Evolutionary conservation across 805 yeast species (phyloP).

Genomic region (Metschnikowia gelsemii): DNA sequence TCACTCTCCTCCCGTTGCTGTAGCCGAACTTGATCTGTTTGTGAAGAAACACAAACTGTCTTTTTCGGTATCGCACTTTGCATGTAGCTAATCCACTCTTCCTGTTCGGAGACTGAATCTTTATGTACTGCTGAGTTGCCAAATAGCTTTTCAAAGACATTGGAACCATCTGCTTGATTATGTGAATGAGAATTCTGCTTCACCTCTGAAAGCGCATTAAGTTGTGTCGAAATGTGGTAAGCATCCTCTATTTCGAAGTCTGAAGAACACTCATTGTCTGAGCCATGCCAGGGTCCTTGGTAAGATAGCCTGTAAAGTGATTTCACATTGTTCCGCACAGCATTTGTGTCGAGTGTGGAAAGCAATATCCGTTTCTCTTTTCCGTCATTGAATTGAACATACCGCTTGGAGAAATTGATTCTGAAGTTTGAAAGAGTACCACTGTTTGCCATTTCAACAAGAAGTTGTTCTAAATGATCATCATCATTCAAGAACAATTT

Average conservation of each 20-base stretch:
- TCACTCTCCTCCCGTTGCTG: constrained; percentile 16
- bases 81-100: constrained; percentile 24
- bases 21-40: constrained; percentile 14
- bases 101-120: constrained; percentile 11
- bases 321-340: constrained; percentile 25
- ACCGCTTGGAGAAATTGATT: constrained; percentile 30
- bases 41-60: constrained; percentile 28
- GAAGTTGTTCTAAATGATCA: constrained; percentile 27
- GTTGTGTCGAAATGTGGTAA: not conserved
- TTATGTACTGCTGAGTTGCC: constrained; percentile 7
- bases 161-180: not conserved
- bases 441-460: constrained; percentile 29
- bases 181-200: not conserved
- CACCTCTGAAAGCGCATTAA: constrained; percentile 3
- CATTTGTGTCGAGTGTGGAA: constrained; percentile 21
- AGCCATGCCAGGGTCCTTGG: constrained; percentile 16
- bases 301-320: constrained; percentile 12
- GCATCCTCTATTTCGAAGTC: constrained; percentile 3
- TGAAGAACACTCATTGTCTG: not conserved
- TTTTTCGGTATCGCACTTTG: constrained; percentile 30
- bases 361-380: constrained; percentile 17
- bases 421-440: constrained; percentile 31
- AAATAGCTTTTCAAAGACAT: constrained; percentile 14
- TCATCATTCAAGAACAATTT: constrained; percentile 23
- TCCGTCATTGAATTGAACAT: constrained; percentile 17